Evolutionary conservation across 257 asterid species (phyloP).

Genomic region (Solanum habrochaites): DNA sequence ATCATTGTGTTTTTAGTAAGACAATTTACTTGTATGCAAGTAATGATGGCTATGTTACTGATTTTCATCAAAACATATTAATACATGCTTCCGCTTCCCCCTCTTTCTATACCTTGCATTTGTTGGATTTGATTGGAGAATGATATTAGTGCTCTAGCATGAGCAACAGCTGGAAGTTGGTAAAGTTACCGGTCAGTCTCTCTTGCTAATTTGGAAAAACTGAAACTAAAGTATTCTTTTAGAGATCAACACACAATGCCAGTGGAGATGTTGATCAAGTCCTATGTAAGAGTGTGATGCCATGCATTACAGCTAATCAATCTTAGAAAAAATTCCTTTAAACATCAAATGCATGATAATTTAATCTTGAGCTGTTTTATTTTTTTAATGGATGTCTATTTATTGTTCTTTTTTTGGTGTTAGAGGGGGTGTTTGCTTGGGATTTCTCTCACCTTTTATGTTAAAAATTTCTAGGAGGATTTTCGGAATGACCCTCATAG

Average conservation of each 20-base stretch:
- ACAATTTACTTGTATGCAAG: background rate
- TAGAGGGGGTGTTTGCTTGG: background rate
- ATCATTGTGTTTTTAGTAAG: background rate
- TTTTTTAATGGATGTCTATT: background rate
- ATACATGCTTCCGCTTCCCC: background rate
- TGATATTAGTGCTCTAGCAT: background rate
- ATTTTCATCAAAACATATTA: background rate
- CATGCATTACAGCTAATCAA: background rate
- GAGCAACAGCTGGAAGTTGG: background rate
- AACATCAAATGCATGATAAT: background rate
- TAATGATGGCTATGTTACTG: background rate
- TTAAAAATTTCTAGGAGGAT: slow-evolving; percentile 36
- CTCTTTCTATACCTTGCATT: background rate
- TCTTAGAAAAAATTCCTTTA: background rate
- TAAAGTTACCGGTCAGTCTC: background rate
- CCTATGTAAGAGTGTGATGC: background rate
- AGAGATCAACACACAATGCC: background rate
- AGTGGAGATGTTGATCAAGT: background rate
- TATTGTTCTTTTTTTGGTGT: background rate
- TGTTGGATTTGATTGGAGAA: background rate
- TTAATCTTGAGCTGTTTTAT: background rate
- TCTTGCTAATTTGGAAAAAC: background rate
- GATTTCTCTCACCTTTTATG: background rate
- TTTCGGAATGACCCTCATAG: slow-evolving; percentile 64
- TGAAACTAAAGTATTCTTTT: background rate